phyloP scores from a whole-genome alignment of 1,284 basidiomycete genomes.

The Athelia psychrophila region DNA sequence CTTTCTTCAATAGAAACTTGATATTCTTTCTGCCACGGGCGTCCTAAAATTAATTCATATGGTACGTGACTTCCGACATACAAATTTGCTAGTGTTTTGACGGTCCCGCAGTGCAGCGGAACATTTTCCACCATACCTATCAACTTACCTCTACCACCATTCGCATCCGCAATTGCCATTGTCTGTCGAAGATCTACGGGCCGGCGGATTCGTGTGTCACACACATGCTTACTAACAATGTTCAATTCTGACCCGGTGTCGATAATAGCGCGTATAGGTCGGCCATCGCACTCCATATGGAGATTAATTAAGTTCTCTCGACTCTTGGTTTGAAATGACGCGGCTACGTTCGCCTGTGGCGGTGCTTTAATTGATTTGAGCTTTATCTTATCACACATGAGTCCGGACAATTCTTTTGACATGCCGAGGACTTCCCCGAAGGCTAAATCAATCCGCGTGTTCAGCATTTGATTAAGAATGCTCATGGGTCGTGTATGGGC shows the following conservation, averaged over 20 bases:
- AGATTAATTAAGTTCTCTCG: neutral
- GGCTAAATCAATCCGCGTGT: neutral
- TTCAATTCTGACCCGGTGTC: conserved; percentile 22
- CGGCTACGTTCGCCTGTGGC: no score
- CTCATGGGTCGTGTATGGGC: neutral
- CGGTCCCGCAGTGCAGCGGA: conserved; percentile 11
- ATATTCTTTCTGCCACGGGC: conserved; percentile 25
- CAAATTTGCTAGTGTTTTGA: conserved; percentile 11
- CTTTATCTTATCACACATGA: neutral
- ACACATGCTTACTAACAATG: conserved; percentile 9
- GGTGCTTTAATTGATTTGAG: neutral
- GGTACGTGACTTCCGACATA: conserved; percentile 17
- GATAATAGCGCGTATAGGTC: conserved; percentile 14
- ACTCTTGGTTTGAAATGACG: neutral
- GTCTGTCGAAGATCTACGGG: conserved; percentile 12
- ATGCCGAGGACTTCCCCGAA: neutral
- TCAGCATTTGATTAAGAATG: neutral
- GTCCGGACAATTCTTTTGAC: neutral
- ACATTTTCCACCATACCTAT: conserved; percentile 13
- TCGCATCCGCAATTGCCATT: conserved; percentile 20
- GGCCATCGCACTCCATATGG: conserved; percentile 6
- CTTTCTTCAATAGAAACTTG: conserved; percentile 23
- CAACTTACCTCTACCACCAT: conserved; percentile 15
- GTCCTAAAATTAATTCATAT: conserved; percentile 21
- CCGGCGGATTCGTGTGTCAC: neutral